Conservation (phyloP, 441 rosid genomes). For the Bocquillonia castaneifolia region DNA sequence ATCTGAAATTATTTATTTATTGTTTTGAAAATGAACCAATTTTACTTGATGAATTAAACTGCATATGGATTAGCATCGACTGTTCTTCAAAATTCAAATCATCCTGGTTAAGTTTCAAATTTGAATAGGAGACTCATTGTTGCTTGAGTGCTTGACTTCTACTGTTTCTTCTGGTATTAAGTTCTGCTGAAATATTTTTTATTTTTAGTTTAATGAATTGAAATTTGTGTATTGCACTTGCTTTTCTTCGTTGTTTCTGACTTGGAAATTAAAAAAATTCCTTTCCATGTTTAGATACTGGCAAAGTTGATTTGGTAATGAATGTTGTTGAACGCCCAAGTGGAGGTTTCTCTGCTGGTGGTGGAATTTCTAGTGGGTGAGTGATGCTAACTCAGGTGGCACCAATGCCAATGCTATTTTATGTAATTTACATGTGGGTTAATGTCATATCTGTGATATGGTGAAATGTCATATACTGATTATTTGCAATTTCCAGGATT, state of each 20-base stretch:
- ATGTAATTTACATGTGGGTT: slow-evolving; percentile 11
- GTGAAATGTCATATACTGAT: slow-evolving; percentile 15
- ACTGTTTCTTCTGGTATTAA: background rate
- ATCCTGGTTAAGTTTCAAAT: background rate
- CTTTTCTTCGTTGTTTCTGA: background rate
- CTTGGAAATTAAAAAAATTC: background rate
- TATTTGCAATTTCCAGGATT: slow-evolving; percentile 47
- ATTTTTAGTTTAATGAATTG: background rate
- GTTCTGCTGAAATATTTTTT: background rate
- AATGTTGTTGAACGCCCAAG: slow-evolving; percentile 91
- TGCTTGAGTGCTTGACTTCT: background rate
- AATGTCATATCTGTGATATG: slow-evolving; percentile 11
- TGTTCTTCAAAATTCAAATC: background rate
- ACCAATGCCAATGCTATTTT: slow-evolving; percentile 3
- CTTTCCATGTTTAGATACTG: slow-evolving; percentile 41
- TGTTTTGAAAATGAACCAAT: background rate
- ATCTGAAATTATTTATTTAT: background rate
- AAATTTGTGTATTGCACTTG: background rate
- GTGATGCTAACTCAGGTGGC: slow-evolving; percentile 26
- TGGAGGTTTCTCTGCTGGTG: slow-evolving; percentile 97
- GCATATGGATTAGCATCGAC: background rate
- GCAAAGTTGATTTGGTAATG: slow-evolving; percentile 84
- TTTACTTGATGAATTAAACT: background rate
- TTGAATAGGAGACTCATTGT: background rate
- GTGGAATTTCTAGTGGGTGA: slow-evolving; percentile 88